These are phyloP conservation scores for Secale cereale DNA, from an alignment of 176 grass and related monocot genomes.

Conservation along the genomic window DNA sequence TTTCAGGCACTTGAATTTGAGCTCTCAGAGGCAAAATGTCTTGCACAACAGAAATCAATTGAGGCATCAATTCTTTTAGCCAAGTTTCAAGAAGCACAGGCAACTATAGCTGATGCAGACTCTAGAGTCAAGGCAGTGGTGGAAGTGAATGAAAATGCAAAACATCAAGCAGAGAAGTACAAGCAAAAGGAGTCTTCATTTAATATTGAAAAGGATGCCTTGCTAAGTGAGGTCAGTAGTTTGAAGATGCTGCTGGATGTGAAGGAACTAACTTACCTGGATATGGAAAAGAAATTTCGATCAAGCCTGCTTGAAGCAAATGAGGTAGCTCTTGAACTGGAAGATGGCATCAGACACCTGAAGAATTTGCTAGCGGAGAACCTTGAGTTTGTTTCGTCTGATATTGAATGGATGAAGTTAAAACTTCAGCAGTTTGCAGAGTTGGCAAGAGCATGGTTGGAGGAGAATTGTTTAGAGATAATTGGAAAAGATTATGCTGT, in stretches of 20 bases:
- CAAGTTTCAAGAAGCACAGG: constrained; percentile 74
- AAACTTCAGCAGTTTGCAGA: constrained; percentile 45
- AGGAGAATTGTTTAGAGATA: constrained; percentile 78
- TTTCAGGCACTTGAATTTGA: constrained; percentile 61
- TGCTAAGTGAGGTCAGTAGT: constrained; percentile 44
- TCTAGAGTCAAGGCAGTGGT: constrained; percentile 63
- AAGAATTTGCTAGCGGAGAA: constrained; percentile 52
- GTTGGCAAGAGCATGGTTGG: constrained; percentile 60
- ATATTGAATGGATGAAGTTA: constrained; percentile 61
- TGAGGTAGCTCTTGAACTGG: constrained; percentile 60
- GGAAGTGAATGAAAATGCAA: constrained; percentile 61
- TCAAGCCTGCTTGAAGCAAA: constrained; percentile 44
- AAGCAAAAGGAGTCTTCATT: constrained; percentile 51
- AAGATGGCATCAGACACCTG: constrained; percentile 47
- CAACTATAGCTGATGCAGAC: constrained; percentile 70
- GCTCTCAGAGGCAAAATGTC: constrained; percentile 51
- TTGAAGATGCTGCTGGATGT: constrained; percentile 41
- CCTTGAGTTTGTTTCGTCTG: constrained; percentile 55
- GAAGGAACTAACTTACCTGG: constrained; percentile 57
- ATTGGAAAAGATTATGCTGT: constrained; percentile 90
- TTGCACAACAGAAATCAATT: constrained; percentile 56
- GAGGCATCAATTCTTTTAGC: constrained; percentile 59
- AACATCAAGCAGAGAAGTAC: constrained; percentile 52
- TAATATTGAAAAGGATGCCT: constrained; percentile 37
- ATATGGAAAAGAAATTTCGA: constrained; percentile 46